phyloP scores from a whole-genome alignment of 1,284 basidiomycete species.

The Golubevia sp. region DNA sequence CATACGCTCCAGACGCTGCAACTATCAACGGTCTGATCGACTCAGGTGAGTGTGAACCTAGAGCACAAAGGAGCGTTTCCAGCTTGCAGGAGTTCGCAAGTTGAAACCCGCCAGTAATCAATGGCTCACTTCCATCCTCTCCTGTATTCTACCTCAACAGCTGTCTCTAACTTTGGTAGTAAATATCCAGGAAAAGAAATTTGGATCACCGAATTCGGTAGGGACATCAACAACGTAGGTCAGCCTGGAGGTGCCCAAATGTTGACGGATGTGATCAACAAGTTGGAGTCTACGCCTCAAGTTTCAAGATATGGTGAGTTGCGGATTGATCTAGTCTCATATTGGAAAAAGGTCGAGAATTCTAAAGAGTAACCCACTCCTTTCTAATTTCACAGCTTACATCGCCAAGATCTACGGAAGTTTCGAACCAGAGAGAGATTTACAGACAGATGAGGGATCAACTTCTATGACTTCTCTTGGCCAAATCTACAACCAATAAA shows the following conservation, averaged over 20 bases:
- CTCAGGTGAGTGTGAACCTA: background rate
- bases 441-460: no score
- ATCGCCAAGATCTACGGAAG: no score
- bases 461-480: no score
- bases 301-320: no score
- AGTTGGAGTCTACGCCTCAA: background rate
- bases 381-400: background rate
- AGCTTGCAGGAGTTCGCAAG: background rate
- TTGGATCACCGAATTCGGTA: background rate
- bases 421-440: no score
- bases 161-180: background rate
- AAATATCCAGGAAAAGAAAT: background rate
- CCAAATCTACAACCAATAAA: no score
- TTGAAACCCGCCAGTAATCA: background rate
- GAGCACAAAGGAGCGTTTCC: background rate
- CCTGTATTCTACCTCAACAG: background rate
- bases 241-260: background rate
- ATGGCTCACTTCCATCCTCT: background rate
- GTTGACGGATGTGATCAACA: background rate
- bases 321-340: background rate
- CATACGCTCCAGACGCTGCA: slow-evolving; percentile 3
- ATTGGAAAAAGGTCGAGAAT: no score
- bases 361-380: background rate
- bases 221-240: background rate
- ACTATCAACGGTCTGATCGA: background rate